phyloP scores from a whole-genome alignment of 2,329 filamentous ascomycete genomes.

The Conoideocrella luteorostrata region DNA sequence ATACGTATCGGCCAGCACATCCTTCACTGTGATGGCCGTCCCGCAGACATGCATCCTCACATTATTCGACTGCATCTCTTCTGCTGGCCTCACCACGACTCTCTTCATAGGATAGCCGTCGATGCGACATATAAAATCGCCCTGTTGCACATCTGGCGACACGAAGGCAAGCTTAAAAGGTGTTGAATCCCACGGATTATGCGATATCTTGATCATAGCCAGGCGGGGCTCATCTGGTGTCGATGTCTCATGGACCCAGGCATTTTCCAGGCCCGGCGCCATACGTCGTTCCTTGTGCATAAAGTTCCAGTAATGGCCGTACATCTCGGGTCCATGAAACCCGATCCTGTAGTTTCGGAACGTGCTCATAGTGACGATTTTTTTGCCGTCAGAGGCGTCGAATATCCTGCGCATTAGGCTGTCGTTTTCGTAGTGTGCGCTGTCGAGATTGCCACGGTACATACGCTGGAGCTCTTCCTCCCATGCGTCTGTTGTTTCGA shows the following conservation, averaged over 20 bases:
- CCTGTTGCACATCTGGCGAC: constrained; percentile 7
- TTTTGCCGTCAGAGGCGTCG: constrained; percentile 4
- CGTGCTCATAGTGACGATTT: not conserved
- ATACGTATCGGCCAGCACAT: constrained; percentile 5
- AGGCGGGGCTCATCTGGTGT: constrained; percentile 10
- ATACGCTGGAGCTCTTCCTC: constrained; percentile 11
- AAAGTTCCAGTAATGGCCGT: constrained; percentile 7
- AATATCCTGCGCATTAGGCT: constrained; percentile 8
- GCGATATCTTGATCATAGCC: constrained; percentile 8
- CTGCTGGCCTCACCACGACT: constrained; percentile 8
- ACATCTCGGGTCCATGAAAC: constrained; percentile 7
- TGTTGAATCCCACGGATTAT: not conserved
- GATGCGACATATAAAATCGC: constrained; percentile 10
- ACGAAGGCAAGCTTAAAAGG: constrained; percentile 11
- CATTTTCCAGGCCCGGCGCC: constrained; percentile 5
- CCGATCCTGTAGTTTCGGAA: constrained; percentile 6
- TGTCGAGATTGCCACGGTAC: constrained; percentile 9
- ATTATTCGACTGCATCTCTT: constrained; percentile 2
- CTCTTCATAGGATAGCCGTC: constrained; percentile 10
- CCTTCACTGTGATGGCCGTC: constrained; percentile 8
- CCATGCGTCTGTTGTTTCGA: constrained; percentile 9
- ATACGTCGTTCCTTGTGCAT: constrained; percentile 2
- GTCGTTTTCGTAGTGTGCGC: constrained; percentile 9
- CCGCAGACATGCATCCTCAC: constrained; percentile 11
- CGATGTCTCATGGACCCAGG: constrained; percentile 5